A percentile compares a stretch with the other conserved stretches of the same genome.
phyloP scores from a whole-genome alignment of 345 rosid species.

The Nephelium lappaceum region DNA sequence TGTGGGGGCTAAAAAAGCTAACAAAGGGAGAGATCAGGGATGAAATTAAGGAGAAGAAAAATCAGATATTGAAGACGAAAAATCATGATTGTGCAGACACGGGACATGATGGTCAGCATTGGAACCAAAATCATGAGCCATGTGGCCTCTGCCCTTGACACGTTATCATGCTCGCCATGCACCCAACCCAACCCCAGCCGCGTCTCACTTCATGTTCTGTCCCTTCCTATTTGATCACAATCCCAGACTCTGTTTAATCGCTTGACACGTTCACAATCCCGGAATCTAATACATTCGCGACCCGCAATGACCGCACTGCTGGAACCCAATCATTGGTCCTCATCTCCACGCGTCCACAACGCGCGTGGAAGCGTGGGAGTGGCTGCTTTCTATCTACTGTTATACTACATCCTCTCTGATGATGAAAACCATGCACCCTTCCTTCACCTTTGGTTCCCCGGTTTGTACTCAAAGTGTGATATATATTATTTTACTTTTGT shows the following conservation, averaged over 20 bases:
- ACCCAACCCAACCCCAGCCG: neutral
- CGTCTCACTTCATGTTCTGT: neutral
- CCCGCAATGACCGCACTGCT: neutral
- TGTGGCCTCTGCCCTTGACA: neutral
- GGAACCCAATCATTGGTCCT: neutral
- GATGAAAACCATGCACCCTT: slow-evolving; percentile 23
- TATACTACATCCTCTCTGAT: neutral
- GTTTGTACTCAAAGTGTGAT: slow-evolving; percentile 13
- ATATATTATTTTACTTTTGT: neutral
- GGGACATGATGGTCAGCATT: slow-evolving; percentile 20
- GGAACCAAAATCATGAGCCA: slow-evolving; percentile 8
- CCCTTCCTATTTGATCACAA: neutral
- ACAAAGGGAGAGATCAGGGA: no score
- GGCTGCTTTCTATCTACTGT: neutral
- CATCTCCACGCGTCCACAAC: accelerated
- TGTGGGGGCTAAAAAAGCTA: neutral
- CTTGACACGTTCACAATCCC: neutral
- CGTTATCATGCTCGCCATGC: neutral
- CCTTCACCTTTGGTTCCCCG: slow-evolving; percentile 6
- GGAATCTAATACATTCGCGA: neutral
- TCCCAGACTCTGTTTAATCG: neutral
- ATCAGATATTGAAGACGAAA: neutral
- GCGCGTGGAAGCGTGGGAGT: neutral
- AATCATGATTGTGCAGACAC: slow-evolving; percentile 11
- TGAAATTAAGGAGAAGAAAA: neutral